These are phyloP conservation scores for Colletotrichum eleusines DNA, from an alignment of 2,329 filamentous ascomycete species.

Conservation along the genomic window DNA sequence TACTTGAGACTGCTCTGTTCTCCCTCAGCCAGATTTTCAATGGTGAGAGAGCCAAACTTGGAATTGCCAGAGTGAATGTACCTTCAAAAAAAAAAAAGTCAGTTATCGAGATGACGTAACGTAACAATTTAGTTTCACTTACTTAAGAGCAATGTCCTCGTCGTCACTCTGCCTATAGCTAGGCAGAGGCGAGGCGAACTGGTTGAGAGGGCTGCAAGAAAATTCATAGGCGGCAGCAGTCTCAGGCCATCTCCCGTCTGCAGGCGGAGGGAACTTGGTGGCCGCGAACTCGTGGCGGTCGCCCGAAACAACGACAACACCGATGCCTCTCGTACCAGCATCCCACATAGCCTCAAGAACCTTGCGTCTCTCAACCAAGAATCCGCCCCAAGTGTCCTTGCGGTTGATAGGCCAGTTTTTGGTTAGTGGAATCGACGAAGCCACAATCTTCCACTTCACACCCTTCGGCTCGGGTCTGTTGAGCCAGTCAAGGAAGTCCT, in stretches of 20 bases:
- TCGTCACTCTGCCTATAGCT: constrained; percentile 86
- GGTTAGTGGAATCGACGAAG: constrained; percentile 92
- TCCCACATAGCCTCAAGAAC: constrained; percentile 96
- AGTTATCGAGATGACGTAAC: constrained; percentile 22
- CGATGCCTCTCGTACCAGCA: constrained; percentile 78
- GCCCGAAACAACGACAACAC: constrained; percentile 87
- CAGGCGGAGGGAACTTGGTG: constrained; percentile 78
- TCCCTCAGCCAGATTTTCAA: constrained; percentile 73
- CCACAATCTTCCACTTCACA: constrained; percentile 93
- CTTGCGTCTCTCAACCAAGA: constrained; percentile 80
- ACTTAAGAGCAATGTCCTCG: constrained; percentile 88
- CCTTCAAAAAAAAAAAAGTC: constrained; percentile 54
- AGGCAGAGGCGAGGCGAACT: constrained; percentile 90
- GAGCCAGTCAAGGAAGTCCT: constrained; percentile 84
- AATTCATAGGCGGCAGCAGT: constrained; percentile 86
- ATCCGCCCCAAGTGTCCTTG: constrained; percentile 94
- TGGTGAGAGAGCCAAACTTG: constrained; percentile 88
- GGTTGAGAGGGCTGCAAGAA: constrained; percentile 88
- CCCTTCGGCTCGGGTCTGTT: constrained; percentile 77
- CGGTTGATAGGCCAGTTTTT: constrained; percentile 96
- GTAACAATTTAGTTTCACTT: constrained; percentile 53
- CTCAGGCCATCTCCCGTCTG: constrained; percentile 71
- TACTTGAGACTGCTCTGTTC: constrained; percentile 83
- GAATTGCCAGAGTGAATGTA: constrained; percentile 88
- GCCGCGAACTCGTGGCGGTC: constrained; percentile 98